Base-by-base conservation (phyloP, 1,139 yeast species). In the Hyphopichia fennica region DNA sequence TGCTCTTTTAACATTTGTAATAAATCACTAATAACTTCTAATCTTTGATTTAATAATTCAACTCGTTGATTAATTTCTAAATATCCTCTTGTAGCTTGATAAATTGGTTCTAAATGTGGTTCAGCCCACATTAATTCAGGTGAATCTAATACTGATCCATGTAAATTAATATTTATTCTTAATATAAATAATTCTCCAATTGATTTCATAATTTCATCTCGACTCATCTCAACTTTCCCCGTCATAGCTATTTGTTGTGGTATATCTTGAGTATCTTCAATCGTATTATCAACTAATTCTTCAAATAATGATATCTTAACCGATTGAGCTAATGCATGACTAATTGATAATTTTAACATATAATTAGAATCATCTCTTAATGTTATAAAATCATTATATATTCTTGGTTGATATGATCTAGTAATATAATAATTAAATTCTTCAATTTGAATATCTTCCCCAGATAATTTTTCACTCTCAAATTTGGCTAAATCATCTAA, bases 51-150 rank as follows among this genome's bases (percentile, higher is more conserved):
- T 45, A 93, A 70, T 42, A 93, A 68, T 33, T 89, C 86, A 1
- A 90, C 98, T 40, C 99, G 72, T 65, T 91, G 98, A 60, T 90
- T 90, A 52, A 93, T 91, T 57, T 91, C 98, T 50, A 91, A 67
- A 60, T 93, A 93, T 0, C 97, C 96, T 58, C 98, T 79, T 2
- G 96, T 88, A 0, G 98, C 97, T 62, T 90, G 97, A 63, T 93
- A 93, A 43, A 91, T 90, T 1, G 99, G 99, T 60, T 93, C 98
- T 45, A 93, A 71, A 56, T 91, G 96, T 1, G 99, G 99, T 58
- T 93, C 98, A 0, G 96, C 84, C 99, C 99, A 93, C 96, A 93
- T 90, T 45, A 93, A 79, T 61, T 93, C 98, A 0, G 99, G 99
- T 1, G 96, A 87, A 60, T 93, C 99, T 48, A 93, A 69, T 18